Conservation (phyloP, 164 flowering plant species). For the Cinnamomum chago region DNA sequence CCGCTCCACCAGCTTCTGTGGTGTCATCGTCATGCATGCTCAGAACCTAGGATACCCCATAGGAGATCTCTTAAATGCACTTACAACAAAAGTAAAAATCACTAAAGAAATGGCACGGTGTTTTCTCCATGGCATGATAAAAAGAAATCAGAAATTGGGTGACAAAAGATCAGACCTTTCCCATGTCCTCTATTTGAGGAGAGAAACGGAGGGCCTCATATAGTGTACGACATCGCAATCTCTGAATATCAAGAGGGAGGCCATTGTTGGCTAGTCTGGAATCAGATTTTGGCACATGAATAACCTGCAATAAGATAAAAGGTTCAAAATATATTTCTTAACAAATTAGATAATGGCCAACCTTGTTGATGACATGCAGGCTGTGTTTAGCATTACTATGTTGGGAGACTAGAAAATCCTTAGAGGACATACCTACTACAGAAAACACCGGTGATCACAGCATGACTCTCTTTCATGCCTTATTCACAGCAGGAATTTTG, state of each 20-base stretch:
- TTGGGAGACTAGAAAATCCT: too few species aligned
- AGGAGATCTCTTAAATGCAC: slow-evolving; percentile 64
- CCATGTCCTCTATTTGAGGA: slow-evolving; percentile 74
- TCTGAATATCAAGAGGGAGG: slow-evolving; percentile 88
- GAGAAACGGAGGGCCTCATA: slow-evolving; percentile 87
- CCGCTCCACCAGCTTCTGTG: slow-evolving; percentile 97
- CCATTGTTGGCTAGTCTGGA: slow-evolving; percentile 92
- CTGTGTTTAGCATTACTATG: too few species aligned
- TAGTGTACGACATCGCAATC: slow-evolving; percentile 87
- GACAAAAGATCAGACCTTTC: slow-evolving; percentile 55
- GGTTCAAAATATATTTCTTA: background rate
- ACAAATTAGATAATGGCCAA: background rate
- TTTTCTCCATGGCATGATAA: background rate
- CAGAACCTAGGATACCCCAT: slow-evolving; percentile 79
- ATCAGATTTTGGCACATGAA: slow-evolving; percentile 94
- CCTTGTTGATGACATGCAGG: too few species aligned
- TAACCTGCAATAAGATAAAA: slow-evolving; percentile 44
- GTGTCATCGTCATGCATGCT: slow-evolving; percentile 74
- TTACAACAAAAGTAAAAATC: slow-evolving; percentile 15
- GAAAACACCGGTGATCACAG: too few species aligned
- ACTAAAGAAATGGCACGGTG: background rate
- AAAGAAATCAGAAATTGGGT: background rate
- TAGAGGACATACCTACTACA: too few species aligned
- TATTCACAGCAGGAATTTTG: too few species aligned
- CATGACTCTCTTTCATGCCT: too few species aligned